phyloP scores from a whole-genome alignment of 768 basidiomycete genomes.

The Kwoniella mangroviensis region DNA sequence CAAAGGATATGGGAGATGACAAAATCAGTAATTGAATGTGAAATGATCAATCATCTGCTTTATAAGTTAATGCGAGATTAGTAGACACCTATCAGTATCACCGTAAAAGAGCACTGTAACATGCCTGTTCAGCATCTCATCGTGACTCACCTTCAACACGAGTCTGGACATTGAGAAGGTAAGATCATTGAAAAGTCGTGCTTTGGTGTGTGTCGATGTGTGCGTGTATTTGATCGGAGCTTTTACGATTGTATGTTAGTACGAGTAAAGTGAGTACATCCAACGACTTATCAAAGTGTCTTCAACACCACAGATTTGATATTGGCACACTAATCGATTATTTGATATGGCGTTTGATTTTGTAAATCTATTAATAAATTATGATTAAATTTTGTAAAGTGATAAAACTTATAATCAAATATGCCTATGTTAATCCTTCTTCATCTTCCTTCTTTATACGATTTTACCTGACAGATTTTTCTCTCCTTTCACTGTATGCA shows the following conservation, averaged over 20 bases:
- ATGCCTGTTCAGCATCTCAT: not conserved
- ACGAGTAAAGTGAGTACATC: not conserved
- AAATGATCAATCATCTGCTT: too few relatives aligned
- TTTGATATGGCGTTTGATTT: not conserved
- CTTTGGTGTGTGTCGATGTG: not conserved
- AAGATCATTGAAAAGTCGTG: not conserved
- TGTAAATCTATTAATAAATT: not conserved
- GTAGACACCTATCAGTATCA: not conserved
- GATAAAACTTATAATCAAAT: too few relatives aligned
- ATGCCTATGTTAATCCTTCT: too few relatives aligned
- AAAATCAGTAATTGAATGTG: too few relatives aligned
- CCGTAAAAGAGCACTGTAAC: not conserved
- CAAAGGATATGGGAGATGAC: too few relatives aligned
- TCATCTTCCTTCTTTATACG: constrained; percentile 1
- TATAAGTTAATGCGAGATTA: too few relatives aligned
- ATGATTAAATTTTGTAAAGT: not conserved
- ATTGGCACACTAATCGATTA: not conserved
- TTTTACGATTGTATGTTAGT: not conserved
- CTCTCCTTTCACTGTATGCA: not conserved
- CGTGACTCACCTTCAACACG: not conserved
- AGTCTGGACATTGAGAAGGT: not conserved
- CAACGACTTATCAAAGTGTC: too few relatives aligned
- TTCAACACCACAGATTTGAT: too few relatives aligned
- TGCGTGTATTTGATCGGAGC: not conserved
- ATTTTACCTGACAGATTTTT: not conserved